Percentiles rank a stretch among this genome's conserved stretches.
Evolutionary conservation across 805 yeast genomes (phyloP).

Genomic region (Ogataea angusta): DNA sequence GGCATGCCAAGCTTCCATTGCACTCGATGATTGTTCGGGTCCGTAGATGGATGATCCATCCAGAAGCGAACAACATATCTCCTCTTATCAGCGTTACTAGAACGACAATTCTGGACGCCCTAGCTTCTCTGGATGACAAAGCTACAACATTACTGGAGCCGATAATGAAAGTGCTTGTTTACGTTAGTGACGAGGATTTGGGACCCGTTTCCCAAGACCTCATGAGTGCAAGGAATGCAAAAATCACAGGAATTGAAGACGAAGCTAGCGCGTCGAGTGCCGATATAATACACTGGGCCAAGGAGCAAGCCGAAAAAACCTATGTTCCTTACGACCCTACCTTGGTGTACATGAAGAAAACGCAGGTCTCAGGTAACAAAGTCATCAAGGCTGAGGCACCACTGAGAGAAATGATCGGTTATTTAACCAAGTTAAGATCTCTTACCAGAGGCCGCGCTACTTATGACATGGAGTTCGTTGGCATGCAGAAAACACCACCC

Average conservation of each 20-base stretch:
- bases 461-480: slow-evolving; percentile 72
- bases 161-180: slow-evolving; percentile 71
- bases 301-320: slow-evolving; percentile 54
- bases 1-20: slow-evolving; percentile 51
- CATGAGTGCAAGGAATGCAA: slow-evolving; percentile 73
- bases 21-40: slow-evolving; percentile 60
- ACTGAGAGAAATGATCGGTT: slow-evolving; percentile 86
- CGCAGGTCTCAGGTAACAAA: slow-evolving; percentile 39
- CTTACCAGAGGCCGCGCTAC: slow-evolving; percentile 87
- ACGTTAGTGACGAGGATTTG: slow-evolving; percentile 64
- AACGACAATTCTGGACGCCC: slow-evolving; percentile 38
- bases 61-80: slow-evolving; percentile 40
- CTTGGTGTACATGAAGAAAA: slow-evolving; percentile 32
- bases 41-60: slow-evolving; percentile 49
- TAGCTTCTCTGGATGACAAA: slow-evolving; percentile 28
- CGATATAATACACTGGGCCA: slow-evolving; percentile 44
- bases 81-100: slow-evolving; percentile 47
- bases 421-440: slow-evolving; percentile 70
- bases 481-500: slow-evolving; percentile 64
- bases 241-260: slow-evolving; percentile 69
- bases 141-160: slow-evolving; percentile 75
- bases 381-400: slow-evolving; percentile 79
- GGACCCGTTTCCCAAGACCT: slow-evolving; percentile 86
- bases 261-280: slow-evolving; percentile 33
- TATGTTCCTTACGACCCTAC: slow-evolving; percentile 81